These are phyloP conservation scores for Chamaecrista fasciculata DNA, from an alignment of 306 rosid species.

Conservation along the genomic window DNA sequence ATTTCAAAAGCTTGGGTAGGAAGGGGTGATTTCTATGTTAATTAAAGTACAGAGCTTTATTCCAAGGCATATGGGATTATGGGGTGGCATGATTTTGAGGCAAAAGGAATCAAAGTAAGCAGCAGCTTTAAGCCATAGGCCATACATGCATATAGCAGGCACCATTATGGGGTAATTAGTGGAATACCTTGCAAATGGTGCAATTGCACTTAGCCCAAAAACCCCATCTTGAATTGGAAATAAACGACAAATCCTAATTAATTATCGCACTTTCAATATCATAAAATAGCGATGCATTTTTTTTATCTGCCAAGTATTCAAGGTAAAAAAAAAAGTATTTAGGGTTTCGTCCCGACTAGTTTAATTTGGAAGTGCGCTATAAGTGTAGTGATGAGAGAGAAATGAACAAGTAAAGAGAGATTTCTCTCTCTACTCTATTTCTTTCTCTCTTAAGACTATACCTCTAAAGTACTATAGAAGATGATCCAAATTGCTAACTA, in stretches of 20 bases:
- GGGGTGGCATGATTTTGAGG: constrained; percentile 74
- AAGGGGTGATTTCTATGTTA: constrained; percentile 9
- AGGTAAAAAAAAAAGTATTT: no score
- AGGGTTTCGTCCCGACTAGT: no score
- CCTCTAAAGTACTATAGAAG: no score
- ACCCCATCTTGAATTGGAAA: constrained; percentile 42
- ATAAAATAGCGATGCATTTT: constrained; percentile 44
- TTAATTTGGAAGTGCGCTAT: no score
- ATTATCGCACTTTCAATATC: constrained; percentile 28
- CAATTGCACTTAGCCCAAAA: constrained; percentile 48
- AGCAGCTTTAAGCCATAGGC: no score
- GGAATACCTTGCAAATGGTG: constrained; percentile 62
- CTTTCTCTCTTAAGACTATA: no score
- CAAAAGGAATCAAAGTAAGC: constrained; percentile 68
- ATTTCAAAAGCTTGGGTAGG: constrained; percentile 2
- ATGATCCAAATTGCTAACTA: no score
- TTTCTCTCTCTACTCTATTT: no score
- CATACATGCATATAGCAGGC: constrained; percentile 38
- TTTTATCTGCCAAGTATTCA: no score
- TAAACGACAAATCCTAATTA: constrained; percentile 40
- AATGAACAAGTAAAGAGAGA: no score
- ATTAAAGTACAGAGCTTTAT: constrained; percentile 48
- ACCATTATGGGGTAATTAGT: constrained; percentile 82
- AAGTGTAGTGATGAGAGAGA: no score
- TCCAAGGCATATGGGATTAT: constrained; percentile 49